Evolutionary conservation across 2,329 filamentous ascomycete genomes (phyloP), one percentile per base, ranked within the genome.

Genomic region (Fusarium mexicanum): DNA sequence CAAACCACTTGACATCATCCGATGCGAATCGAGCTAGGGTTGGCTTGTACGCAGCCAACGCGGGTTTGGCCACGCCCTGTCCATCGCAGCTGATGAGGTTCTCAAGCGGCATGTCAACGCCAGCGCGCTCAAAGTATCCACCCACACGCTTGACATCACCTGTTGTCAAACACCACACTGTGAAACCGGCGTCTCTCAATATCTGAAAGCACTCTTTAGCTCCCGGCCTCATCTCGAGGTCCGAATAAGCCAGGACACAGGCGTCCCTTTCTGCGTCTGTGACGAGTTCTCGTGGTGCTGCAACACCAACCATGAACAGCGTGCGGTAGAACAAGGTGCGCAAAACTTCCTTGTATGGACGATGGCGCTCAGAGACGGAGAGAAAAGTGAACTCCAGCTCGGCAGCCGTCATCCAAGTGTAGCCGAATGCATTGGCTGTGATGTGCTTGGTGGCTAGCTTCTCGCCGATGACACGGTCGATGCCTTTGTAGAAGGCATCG

Each of bases 121-220:
- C 86, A 0, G 80, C 85, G 2, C 81, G 79, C n/a, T 81, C 74
- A 69, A 90, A 89, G 69, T 90, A 90, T 1, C 86, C 87, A 13
- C 80, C 76, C 7, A 90, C 88, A 11, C 88, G 80, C 54, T 82
- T 78, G 6, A 81, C 76, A 74, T 90, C 88, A 3, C 86, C 88
- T 0, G 86, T 86, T 0, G 88, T 89, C 33, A 90, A 81, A 38
- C 83, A 85, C 87, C 88, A 90, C 9, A 89, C 84, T 0, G 85
- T 86, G 68, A 88, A 62, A 5, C 50, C 50, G 1, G 60, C 60
- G 9, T 62, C 60, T 62, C 60, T 57, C n/a, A 62, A 26, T 31
- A 37, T 62, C 4, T 26, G 24, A 17, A 62, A 62, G 31, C 60
- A 62, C 40, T 62, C 60, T 17, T 57, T 22, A 3, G 60, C 38